A percentile compares a stretch with the other conserved stretches of the same genome.
Evolutionary conservation across 2,329 filamentous ascomycete species (phyloP).

Genomic region (Neocatenulostroma microsporum): DNA sequence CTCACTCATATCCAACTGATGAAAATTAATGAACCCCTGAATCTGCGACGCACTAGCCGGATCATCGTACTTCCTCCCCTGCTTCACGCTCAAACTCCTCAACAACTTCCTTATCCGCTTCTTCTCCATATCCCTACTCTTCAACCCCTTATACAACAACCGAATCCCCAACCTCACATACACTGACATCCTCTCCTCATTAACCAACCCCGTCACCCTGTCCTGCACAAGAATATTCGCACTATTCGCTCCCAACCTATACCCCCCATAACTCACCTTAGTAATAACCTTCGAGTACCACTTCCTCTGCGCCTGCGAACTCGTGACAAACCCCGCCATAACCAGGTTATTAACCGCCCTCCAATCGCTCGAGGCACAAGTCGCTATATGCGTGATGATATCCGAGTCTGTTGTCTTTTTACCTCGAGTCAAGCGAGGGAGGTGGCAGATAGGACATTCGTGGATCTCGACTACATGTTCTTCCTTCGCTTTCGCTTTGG

Average conservation of each 20-base stretch:
- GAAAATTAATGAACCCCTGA: constrained; percentile 84
- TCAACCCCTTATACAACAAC: constrained; percentile 89
- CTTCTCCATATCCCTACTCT: constrained; percentile 95
- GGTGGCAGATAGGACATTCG: constrained; percentile 95
- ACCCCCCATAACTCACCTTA: constrained; percentile 95
- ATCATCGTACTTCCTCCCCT: constrained; percentile 94
- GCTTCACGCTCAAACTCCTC: constrained; percentile 85
- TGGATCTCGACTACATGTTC: constrained; percentile 95
- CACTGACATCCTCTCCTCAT: constrained; percentile 98
- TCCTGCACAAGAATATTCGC: constrained; percentile 98
- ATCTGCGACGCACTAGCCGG: constrained; percentile 84
- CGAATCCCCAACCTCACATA: constrained; percentile 92
- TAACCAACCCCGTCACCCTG: constrained; percentile 90
- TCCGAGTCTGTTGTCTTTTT: constrained; percentile 86
- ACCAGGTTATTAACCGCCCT: constrained; percentile 93
- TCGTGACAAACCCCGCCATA: constrained; percentile 95
- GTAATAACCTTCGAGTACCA: constrained; percentile 93
- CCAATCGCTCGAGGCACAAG: constrained; percentile 96
- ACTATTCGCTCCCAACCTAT: constrained; percentile 93
- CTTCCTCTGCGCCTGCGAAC: constrained; percentile 93
- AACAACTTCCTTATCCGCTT: constrained; percentile 95
- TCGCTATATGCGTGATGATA: constrained; percentile 97
- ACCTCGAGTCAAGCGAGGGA: constrained; percentile 67
- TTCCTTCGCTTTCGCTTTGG: constrained; percentile 38
- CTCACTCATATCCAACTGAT: constrained; percentile 87